Evolutionary conservation across 2,329 filamentous ascomycete species (phyloP), one percentile per base, ranked within the genome.

Genomic region (Pseudogymnoascus sp.): DNA sequence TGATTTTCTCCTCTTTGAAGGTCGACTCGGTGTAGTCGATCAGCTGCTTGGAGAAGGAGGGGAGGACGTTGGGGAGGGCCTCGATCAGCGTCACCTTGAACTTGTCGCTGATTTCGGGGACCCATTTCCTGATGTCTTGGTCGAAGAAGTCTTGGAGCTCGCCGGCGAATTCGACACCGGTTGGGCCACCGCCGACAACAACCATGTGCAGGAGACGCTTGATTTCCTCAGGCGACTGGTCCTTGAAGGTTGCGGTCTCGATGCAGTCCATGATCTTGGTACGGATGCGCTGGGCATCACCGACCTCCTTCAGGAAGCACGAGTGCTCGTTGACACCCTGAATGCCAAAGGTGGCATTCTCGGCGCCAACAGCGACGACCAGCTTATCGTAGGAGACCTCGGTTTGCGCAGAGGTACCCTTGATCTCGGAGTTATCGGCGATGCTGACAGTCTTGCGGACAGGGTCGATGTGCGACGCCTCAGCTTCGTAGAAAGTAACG

Each of bases 211-310:
- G 83, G 70, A 99, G 85, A 68, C 94, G 91, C 79, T 95, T 88
- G 72, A 96, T 80, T 78, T 99, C 95, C 67, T 94, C 90, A 14
- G 83, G 79, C 37, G 84, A 81, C 79, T 99, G 94, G 72, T 91
- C 93, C 84, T 97, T 97, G 87, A 99, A 97, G 64, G 91, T 93
- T 59, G 94, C 94, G 35, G 93, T 97, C 79, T 99, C 94, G 69
- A 96, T 92, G 75, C 94, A 99, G 79, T 99, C 94, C 94, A 99
- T 99, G 77, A 99, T 97, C 77, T 91, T 91, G 82, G 93, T 97
- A 72, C 94, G 91, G 73, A 99, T 99, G 72, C 85, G 84, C 78
- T 99, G 94, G 62, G 94, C 94, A 74, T 99, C 95, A 67, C 83
- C 86, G 72, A 99, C 96, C 79, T 99, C 95, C 83, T 99, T 99